A percentile compares a stretch with the other conserved stretches of the same genome.
Evolutionary conservation across 1,284 basidiomycete genomes (phyloP).

Genomic region (Rhodotorula sp.): DNA sequence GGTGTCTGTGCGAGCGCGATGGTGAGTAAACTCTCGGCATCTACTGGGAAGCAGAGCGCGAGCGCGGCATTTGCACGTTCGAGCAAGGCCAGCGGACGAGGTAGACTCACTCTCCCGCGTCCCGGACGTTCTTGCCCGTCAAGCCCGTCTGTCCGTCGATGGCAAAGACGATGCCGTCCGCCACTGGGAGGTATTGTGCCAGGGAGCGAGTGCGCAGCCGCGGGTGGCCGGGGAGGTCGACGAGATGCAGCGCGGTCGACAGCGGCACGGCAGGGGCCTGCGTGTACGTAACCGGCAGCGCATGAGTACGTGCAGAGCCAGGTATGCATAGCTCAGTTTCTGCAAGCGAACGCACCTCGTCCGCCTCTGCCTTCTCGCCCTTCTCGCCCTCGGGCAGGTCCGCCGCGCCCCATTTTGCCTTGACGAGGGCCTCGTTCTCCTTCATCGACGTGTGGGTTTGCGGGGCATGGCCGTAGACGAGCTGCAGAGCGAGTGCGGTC

Average conservation of each 20-base stretch:
- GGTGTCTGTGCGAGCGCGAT: constrained; percentile 16
- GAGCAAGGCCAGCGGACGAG: too few relatives aligned
- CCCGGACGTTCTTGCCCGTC: constrained; percentile 40
- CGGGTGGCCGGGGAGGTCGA: constrained; percentile 45
- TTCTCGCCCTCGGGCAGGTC: background rate
- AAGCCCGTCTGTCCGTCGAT: constrained; percentile 38
- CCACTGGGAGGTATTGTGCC: constrained; percentile 43
- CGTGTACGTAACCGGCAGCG: background rate
- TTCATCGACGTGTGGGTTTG: constrained; percentile 43
- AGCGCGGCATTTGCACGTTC: too few relatives aligned
- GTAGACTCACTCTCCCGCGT: constrained; percentile 41
- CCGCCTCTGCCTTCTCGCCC: constrained; percentile 7
- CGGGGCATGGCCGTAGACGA: constrained; percentile 39
- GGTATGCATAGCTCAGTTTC: too few relatives aligned
- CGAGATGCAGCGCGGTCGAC: constrained; percentile 30
- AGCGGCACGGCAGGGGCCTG: constrained; percentile 16
- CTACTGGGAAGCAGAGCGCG: too few relatives aligned
- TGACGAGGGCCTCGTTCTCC: constrained; percentile 41
- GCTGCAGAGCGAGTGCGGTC: constrained; percentile 10
- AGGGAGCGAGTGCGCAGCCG: constrained; percentile 44
- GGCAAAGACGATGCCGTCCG: constrained; percentile 42
- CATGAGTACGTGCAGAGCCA: background rate
- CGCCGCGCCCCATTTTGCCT: constrained; percentile 12
- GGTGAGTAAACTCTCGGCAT: background rate
- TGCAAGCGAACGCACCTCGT: background rate